Base-by-base conservation (phyloP, 2,329 filamentous ascomycete species). In the Helotiales sp. region DNA sequence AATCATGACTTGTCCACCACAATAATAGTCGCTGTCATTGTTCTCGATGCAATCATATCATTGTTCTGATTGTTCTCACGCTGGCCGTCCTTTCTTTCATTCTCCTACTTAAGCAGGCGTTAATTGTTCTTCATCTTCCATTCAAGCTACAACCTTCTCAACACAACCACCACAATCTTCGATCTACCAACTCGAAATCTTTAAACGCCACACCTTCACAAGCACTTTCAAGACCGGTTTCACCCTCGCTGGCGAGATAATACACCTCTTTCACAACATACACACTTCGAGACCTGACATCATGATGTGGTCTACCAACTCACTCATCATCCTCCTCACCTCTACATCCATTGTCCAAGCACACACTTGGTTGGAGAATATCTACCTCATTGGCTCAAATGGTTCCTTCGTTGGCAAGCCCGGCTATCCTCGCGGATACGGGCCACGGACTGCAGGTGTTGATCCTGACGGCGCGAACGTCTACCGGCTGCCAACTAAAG, bases 331-430 rank as follows among this genome's bases (percentile, higher is more conserved):
- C 48, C 57, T 31, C 19, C 53, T 70, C n/a, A 48, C 67, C 22
- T 63, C 40, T 48, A 53, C 53, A 46, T 49, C 61, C 6, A 46
- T 54, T n/a, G 61, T 54, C 17, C 46, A 63, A 25, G 87, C 84
- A 33, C 93, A 97, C 74, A 88, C 86, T 17, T 97, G 93, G 93
- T 81, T 93, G 48, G 92, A 97, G 74, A 79, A 87, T 67, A 78
- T 93, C 50, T 83, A 79, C 61, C 84, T 85, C 57, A 86, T 97
- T 71, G 83, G 85, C 53, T 72, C 83, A 27, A 89, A 91, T 67
- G 93, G 92, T 54, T 84, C 84, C 31, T 91, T 92, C 70, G 77
- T 86, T 19, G 89, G 89, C 27, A 72, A 80, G 7, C 77, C 83
- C 24, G 93, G 93, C 30, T 96, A 87, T 70, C 77, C 88, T n/a